Evolutionary conservation across 768 basidiomycete species (phyloP), one percentile per base, ranked within the genome.

Genomic region (Atractiella rhizophila): DNA sequence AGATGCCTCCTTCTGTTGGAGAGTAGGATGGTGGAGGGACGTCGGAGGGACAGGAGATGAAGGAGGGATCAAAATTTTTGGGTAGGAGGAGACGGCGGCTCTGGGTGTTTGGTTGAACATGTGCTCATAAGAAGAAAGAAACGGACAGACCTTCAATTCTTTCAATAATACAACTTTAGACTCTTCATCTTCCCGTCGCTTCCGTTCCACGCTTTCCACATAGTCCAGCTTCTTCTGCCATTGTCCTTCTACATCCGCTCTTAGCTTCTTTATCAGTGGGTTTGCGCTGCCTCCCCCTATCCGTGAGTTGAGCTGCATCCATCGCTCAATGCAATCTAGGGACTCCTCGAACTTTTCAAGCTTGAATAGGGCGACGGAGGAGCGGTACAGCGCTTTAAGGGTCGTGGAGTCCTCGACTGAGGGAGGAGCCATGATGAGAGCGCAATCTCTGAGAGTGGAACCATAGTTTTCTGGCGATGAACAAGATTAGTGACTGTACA

Each of bases 381-480:
- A 85, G 27, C 91, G 73, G 55, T 79, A 91, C 49, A 73, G 72
- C 2, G 81, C 81, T 54, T 98, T 96, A 2, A 75, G 67, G 2
- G 74, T 72, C 32, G 59, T 63, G 0, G 65, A 59, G 52, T 78
- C 76, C 11, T 16, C 35, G 26, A 40, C 43, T 4, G 44, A 42
- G 5, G 32, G 40, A 9, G 36, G 28, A 4, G 18, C 27, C 23
- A 91, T 61, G 0, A 71, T 78, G 39, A 62, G 68, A 9, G 79
- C 77, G 54, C 79, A 81, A 57, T 96, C 91, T 45, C 69, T 66
- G 32, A 98, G 65, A 6, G 81, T 81, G 21, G 71, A 68, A 8
- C 85, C 80, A 51, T 76, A 77, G 57, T 96, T 98, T 57, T 77
- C 85, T 83, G 54, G 29, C 2, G 31, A 8, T 12, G 13, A n/a